Conservation (phyloP, 768 basidiomycete species). For the Clitopilus passeckerianus region DNA sequence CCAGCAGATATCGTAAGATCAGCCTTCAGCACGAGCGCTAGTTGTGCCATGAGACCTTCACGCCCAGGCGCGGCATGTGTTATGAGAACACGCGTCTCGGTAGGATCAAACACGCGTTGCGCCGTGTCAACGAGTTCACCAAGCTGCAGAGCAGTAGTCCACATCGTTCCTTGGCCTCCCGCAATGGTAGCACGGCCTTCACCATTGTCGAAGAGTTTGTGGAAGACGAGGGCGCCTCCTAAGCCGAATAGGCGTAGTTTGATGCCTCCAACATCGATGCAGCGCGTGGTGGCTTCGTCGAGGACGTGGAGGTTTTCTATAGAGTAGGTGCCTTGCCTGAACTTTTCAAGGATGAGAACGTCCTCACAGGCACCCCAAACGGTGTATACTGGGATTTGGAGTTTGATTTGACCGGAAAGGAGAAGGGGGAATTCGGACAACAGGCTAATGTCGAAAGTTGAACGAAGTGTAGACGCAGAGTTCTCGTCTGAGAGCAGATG, state of each 20-base stretch:
- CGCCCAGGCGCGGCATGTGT: conserved; percentile 91
- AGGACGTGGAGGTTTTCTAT: conserved; percentile 90
- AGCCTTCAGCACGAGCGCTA: conserved; percentile 86
- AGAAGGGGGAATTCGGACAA: conserved; percentile 94
- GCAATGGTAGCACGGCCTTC: conserved; percentile 96
- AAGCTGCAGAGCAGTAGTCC: conserved; percentile 96
- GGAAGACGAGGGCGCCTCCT: conserved; percentile 90
- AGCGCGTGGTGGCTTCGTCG: conserved; percentile 93
- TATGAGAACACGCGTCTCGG: conserved; percentile 91
- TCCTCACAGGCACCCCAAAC: conserved; percentile 99
- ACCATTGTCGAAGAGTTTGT: conserved; percentile 94
- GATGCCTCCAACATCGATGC: conserved; percentile 88
- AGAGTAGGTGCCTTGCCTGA: conserved; percentile 75
- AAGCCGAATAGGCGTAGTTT: conserved; percentile 93
- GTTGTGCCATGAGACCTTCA: conserved; percentile 89
- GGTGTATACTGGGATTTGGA: conserved; percentile 91
- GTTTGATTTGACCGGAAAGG: conserved; percentile 84
- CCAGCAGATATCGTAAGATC: conserved; percentile 93
- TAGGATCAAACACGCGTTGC: conserved; percentile 85
- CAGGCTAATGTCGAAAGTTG: conserved; percentile 67
- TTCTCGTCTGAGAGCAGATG: conserved; percentile 75
- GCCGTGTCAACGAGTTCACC: conserved; percentile 98
- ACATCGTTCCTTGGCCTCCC: conserved; percentile 97
- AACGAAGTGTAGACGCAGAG: conserved; percentile 62
- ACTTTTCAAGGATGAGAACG: conserved; percentile 87